Percentiles rank a stretch among this genome's conserved stretches.
phyloP scores from a whole-genome alignment of 305 asterid genomes.

The Euphrasia arctica region DNA sequence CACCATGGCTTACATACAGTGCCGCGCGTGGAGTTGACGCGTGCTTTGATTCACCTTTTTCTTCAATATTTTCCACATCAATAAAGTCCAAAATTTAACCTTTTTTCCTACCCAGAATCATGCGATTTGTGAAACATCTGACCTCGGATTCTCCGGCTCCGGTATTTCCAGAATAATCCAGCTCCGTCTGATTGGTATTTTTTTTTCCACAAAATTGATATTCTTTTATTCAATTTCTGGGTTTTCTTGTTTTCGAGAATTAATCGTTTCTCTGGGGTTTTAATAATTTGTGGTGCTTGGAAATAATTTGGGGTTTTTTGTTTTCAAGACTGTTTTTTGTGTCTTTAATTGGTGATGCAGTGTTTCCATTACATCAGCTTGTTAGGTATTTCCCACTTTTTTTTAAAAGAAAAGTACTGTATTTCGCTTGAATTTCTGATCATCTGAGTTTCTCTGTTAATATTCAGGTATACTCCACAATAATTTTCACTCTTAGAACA shows the following conservation, averaged over 20 bases:
- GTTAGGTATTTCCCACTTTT: too few relatives aligned
- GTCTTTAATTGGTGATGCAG: conserved; percentile 23
- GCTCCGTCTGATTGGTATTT: conserved; percentile 24
- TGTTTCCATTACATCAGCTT: conserved; percentile 12
- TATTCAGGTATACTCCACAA: conserved; percentile 34
- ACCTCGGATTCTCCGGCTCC: conserved; percentile 33
- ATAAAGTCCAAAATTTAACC: conserved; percentile 14
- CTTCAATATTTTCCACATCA: neutral
- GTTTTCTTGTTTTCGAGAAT: conserved; percentile 22
- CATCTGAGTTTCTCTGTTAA: conserved; percentile 12
- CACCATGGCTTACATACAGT: conserved; percentile 24
- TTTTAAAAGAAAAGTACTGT: neutral
- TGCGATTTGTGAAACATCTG: conserved; percentile 30
- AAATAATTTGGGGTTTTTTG: too few relatives aligned
- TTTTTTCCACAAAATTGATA: neutral
- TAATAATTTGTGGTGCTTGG: conserved; percentile 7
- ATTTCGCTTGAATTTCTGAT: conserved; percentile 20
- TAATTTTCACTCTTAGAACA: conserved; percentile 2
- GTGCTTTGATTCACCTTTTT: conserved; percentile 19
- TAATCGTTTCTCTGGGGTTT: conserved; percentile 9
- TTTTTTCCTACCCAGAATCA: conserved; percentile 2
- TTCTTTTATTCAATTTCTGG: conserved; percentile 18
- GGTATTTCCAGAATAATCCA: conserved; percentile 25
- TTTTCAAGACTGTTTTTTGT: conserved; percentile 9
- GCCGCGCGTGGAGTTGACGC: conserved; percentile 19